Evolutionary conservation across 1,284 basidiomycete genomes (phyloP).

Genomic region (Fomitopsis palustris): DNA sequence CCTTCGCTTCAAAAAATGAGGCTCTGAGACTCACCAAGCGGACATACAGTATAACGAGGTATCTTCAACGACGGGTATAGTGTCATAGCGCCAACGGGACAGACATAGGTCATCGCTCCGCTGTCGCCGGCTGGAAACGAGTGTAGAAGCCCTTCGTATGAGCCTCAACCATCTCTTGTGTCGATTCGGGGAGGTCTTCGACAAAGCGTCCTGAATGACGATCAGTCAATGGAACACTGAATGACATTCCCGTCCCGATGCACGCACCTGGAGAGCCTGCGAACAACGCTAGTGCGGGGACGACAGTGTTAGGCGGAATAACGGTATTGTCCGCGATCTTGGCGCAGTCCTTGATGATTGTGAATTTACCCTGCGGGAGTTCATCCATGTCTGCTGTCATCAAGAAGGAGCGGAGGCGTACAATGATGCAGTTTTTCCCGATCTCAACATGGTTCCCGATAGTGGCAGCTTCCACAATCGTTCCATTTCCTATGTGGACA

Average conservation of each 20-base stretch:
- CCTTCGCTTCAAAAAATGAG: no score
- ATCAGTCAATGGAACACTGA: neutral
- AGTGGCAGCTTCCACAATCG: constrained; percentile 90
- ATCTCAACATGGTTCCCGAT: constrained; percentile 96
- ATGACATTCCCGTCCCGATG: neutral
- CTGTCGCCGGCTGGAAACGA: constrained; percentile 44
- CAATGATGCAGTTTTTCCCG: constrained; percentile 93
- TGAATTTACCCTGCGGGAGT: constrained; percentile 81
- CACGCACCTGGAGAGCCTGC: constrained; percentile 82
- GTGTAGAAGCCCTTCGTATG: constrained; percentile 73
- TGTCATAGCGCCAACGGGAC: neutral
- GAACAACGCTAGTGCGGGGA: constrained; percentile 86
- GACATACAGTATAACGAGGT: neutral
- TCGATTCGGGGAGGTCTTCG: constrained; percentile 86
- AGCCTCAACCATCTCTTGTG: constrained; percentile 49
- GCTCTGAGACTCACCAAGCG: neutral
- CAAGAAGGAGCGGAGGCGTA: constrained; percentile 35
- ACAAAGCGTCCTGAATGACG: constrained; percentile 63
- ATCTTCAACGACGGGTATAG: neutral
- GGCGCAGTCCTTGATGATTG: constrained; percentile 95
- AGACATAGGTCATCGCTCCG: constrained; percentile 14
- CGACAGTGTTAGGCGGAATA: constrained; percentile 88
- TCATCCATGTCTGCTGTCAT: neutral
- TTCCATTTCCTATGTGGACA: constrained; percentile 87
- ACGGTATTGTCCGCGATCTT: constrained; percentile 86